phyloP scores from a whole-genome alignment of 2,329 filamentous ascomycete genomes.

The Clonostachys byssicola region DNA sequence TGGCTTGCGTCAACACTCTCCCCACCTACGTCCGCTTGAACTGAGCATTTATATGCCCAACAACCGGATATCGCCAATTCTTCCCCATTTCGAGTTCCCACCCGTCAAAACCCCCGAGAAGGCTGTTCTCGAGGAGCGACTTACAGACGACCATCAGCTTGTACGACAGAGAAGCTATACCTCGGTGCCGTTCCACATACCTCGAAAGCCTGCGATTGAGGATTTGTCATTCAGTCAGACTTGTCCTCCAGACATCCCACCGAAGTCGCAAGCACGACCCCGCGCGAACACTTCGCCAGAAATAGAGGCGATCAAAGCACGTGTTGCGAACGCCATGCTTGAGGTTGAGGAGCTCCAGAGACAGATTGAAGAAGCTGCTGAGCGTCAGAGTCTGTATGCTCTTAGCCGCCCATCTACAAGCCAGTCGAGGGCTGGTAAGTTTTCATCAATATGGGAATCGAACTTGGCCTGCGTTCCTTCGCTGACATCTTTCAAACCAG shows the following conservation, averaged over 20 bases:
- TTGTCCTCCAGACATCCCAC: constrained; percentile 3
- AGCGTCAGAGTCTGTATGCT: constrained; percentile 55
- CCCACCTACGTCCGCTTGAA: constrained; percentile 50
- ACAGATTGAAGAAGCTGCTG: constrained; percentile 55
- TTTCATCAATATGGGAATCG: too few species aligned
- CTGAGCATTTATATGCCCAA: constrained; percentile 44
- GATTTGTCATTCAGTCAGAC: not conserved
- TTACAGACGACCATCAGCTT: constrained; percentile 20
- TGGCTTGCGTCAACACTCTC: not conserved
- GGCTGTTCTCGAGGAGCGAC: constrained; percentile 21
- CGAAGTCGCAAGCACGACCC: constrained; percentile 19
- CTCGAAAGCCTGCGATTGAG: constrained; percentile 33
- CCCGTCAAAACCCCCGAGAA: constrained; percentile 31
- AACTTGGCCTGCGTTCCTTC: too few species aligned
- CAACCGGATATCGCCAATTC: constrained; percentile 47
- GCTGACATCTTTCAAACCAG: constrained; percentile 13
- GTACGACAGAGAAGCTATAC: constrained; percentile 40
- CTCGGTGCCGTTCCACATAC: constrained; percentile 52
- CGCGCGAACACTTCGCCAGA: constrained; percentile 40
- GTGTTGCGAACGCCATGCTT: constrained; percentile 51
- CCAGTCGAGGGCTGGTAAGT: constrained; percentile 21
- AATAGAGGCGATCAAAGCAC: constrained; percentile 47
- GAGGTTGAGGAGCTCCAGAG: constrained; percentile 55
- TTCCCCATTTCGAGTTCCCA: constrained; percentile 43
- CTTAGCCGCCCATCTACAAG: constrained; percentile 49